Base-by-base conservation (phyloP, 1,284 basidiomycete genomes). In the Peniophora sp. region DNA sequence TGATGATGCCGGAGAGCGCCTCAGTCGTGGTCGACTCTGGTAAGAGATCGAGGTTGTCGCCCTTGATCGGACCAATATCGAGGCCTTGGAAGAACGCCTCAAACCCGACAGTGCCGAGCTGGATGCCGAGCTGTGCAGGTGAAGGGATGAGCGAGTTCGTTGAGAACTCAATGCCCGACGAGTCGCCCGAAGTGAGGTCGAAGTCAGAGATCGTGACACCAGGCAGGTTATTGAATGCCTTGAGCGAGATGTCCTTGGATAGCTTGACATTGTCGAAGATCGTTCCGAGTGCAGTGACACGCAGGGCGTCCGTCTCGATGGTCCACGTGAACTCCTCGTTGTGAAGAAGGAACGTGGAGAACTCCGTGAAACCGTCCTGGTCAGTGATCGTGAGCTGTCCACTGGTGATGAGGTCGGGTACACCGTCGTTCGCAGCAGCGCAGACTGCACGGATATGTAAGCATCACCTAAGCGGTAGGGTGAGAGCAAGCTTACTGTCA, bases 91-190 rank as follows among this genome's bases (percentile, higher is more conserved):
- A 73, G 55, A 72, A 81, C 11, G 80, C 80, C 51, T 77, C 71
- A 64, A 88, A 87, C 6, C 75, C 76, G 53, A 90, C 75, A 3
- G 75, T 74, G 51, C 74, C 78, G 10, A 89, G 70, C 54, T 79
- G 68, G 12, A 91, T 80, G 50, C 87, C 88, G 44, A 90, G 83
- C 73, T 88, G 86, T 2, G 88, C 83, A 20, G 87, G 87, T 60
- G 88, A 90, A 10, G 73, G 69, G 23, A 83, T 71, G 15, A 73
- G 76, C 1, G 85, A 76, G 48, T 82, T 68, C 12, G 88, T 68
- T 0, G 81, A 85, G 44, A 91, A 69, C 54, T 78, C 77, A 52
- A 91, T 83, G 41, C 87, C 87, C n/a, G 74, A 77, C 2, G 85
- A 82, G 56, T 89, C 85, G 60, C 91, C 76, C 20, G 72, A 69